Evolutionary conservation across 768 basidiomycete genomes (phyloP).

Genomic region (Coprinopsis cinerea): DNA sequence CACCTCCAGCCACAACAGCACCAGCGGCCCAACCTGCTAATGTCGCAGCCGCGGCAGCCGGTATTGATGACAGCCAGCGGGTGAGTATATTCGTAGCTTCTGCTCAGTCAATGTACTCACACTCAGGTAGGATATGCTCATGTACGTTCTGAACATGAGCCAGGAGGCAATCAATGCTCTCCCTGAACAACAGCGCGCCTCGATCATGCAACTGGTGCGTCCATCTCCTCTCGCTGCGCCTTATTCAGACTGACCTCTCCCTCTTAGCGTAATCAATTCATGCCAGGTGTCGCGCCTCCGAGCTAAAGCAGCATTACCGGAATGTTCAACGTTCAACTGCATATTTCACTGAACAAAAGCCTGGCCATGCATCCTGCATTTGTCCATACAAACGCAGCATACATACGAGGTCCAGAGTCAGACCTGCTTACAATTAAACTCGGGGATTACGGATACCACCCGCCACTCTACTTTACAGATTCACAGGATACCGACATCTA

Average conservation of each 20-base stretch:
- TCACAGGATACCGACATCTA: too few species aligned
- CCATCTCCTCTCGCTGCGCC: background rate
- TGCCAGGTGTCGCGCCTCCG: conserved; percentile 20
- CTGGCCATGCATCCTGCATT: too few species aligned
- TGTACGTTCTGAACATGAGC: conserved; percentile 80
- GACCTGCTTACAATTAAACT: too few species aligned
- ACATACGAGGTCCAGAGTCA: too few species aligned
- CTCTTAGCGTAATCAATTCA: conserved; percentile 33
- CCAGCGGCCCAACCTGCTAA: conserved; percentile 28
- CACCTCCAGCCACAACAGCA: conserved; percentile 16
- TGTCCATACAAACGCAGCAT: too few species aligned
- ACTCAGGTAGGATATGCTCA: conserved; percentile 58
- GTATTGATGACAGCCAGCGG: conserved; percentile 50
- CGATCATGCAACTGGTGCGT: conserved; percentile 76
- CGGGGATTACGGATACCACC: too few species aligned
- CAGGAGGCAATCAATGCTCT: conserved; percentile 79
- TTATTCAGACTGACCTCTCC: background rate
- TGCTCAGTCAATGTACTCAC: background rate
- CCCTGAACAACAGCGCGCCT: conserved; percentile 70
- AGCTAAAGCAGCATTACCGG: too few species aligned
- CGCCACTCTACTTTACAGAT: too few species aligned
- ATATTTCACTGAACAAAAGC: too few species aligned
- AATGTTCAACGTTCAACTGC: too few species aligned
- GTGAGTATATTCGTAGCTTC: conserved; percentile 17
- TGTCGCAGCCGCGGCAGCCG: conserved; percentile 22